Evolutionary conservation across 177 flowering plant genomes (phyloP).

Genomic region (Vitis hybrid): DNA sequence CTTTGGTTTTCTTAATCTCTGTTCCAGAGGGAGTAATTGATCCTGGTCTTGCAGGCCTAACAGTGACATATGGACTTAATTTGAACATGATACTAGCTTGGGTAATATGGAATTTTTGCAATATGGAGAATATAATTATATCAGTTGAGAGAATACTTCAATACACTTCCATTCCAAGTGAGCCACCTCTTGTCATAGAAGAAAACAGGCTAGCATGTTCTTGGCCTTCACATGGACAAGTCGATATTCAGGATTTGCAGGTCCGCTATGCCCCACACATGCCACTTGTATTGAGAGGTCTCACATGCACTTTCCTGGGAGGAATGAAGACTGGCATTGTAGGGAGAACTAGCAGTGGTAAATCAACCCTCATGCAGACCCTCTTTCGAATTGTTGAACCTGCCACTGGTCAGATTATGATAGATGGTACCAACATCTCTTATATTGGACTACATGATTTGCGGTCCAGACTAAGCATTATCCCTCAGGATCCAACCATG

Average conservation of each 20-base stretch:
- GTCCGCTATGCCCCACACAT: slow-evolving; percentile 83
- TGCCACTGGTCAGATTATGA: slow-evolving; percentile 52
- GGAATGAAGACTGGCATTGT: slow-evolving; percentile 78
- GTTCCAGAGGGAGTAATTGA: slow-evolving; percentile 54
- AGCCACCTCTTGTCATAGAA: slow-evolving; percentile 63
- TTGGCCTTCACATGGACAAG: slow-evolving; percentile 69
- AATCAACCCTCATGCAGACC: slow-evolving; percentile 77
- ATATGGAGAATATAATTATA: slow-evolving; percentile 63
- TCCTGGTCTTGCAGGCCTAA: slow-evolving; percentile 70
- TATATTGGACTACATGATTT: slow-evolving; percentile 79
- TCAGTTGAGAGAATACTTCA: slow-evolving; percentile 78
- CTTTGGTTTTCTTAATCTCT: slow-evolving; percentile 54
- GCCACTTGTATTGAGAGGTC: slow-evolving; percentile 79
- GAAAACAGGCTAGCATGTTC: slow-evolving; percentile 37
- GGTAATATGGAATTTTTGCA: slow-evolving; percentile 58
- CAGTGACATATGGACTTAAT: slow-evolving; percentile 74
- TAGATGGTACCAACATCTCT: slow-evolving; percentile 63
- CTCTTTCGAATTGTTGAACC: slow-evolving; percentile 84
- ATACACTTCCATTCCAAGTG: slow-evolving; percentile 52
- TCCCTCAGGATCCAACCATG: slow-evolving; percentile 91
- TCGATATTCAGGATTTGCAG: slow-evolving; percentile 54
- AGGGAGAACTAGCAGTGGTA: slow-evolving; percentile 90
- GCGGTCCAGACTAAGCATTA: slow-evolving; percentile 72
- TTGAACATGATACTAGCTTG: slow-evolving; percentile 57
- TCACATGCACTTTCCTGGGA: slow-evolving; percentile 70